Evolutionary conservation across 1,284 basidiomycete species (phyloP), one percentile per base, ranked within the genome.

Genomic region (Ganoderma lucidum): DNA sequence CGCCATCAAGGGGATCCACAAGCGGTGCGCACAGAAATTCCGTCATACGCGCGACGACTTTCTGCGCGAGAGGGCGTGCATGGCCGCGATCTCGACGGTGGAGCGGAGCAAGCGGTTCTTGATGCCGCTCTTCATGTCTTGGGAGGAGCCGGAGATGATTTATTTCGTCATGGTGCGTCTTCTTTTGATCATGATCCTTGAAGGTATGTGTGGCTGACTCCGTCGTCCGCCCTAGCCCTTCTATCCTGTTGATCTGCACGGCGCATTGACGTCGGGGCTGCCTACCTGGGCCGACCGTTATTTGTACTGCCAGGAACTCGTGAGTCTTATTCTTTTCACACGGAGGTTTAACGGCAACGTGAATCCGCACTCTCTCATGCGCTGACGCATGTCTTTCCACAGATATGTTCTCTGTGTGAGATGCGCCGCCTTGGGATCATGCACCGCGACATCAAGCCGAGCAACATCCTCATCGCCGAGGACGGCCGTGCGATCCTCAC

Each of bases 381-480:
- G 12, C 23, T 28, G 3, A 1, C 23, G 5, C 4, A 2, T 23
- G 28, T 28, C 48, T 9, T 23, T 51, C 23, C 3, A 28, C 60
- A 79, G 77, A 15, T 78, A 8, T 42, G 70, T 23, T 74, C 71
- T 0, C 56, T 79, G 15, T 59, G 53, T 15, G 70, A 71, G 14
- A 68, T 78, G 3, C 70, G 73, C 14, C 23, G 60, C 5, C 59
- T 64, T 3, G 66, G 63, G 1, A 68, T 75, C 48, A 42, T 75
- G 2, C 78, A 79, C 64, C 67, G 74, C 17, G 77, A 79, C 66
- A 72, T 79, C 70, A 79, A 77, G 60, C 75, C 75, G 14, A 67
- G 70, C 3, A 79, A 78, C 58, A 62, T 79, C 48, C 71, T 79
- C 35, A 30, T 79, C 62, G 68, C 65, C 17, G n/a, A 51, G 0